Percentiles rank a stretch among this genome's conserved stretches.
Evolutionary conservation across 257 asterid species (phyloP).

Genomic region (Nicotiana otophora): DNA sequence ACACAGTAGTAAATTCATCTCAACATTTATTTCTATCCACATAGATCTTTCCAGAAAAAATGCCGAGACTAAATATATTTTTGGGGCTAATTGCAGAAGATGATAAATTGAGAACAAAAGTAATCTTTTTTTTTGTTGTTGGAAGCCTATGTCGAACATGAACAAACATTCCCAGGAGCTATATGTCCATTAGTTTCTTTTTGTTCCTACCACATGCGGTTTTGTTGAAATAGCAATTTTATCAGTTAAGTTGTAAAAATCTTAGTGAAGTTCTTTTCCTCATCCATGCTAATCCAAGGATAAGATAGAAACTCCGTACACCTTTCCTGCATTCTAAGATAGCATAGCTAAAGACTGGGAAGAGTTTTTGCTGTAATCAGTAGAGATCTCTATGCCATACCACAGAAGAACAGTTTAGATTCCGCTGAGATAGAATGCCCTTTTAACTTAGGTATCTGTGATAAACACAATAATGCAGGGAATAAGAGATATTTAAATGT

Average conservation of each 20-base stretch:
- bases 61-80: background rate
- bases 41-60: background rate
- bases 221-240: background rate
- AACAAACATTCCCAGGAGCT: background rate
- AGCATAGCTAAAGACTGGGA: background rate
- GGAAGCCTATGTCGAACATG: background rate
- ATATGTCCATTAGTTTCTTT: background rate
- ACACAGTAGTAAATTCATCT: background rate
- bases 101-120: background rate
- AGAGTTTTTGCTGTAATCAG: background rate
- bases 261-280: background rate
- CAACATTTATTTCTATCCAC: background rate
- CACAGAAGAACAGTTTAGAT: background rate
- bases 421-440: background rate
- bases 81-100: background rate
- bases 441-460: background rate
- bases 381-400: background rate
- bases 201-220: background rate
- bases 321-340: background rate
- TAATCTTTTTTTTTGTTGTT: too few species aligned
- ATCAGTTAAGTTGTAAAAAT: background rate
- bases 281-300: background rate
- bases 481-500: background rate
- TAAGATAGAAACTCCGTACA: background rate
- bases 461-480: background rate